Conservation (phyloP, 805 yeast species). For the Brettanomyces nanus region DNA sequence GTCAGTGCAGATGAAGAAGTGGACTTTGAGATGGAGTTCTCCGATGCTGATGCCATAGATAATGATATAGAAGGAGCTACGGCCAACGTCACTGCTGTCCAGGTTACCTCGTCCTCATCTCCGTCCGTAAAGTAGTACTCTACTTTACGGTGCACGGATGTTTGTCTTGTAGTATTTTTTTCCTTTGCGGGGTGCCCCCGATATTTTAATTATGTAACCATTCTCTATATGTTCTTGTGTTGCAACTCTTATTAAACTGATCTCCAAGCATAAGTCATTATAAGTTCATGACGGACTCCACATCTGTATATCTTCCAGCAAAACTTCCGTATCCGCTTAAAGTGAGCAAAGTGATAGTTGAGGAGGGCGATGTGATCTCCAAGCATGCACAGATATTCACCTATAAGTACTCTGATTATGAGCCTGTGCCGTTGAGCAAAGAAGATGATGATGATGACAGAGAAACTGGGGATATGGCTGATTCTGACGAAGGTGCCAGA, state of each 20-base stretch:
- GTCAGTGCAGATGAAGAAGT: slow-evolving; percentile 20
- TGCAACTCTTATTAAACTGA: no score
- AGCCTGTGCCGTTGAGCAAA: slow-evolving; percentile 44
- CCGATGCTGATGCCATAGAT: slow-evolving; percentile 12
- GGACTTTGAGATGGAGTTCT: slow-evolving; percentile 25
- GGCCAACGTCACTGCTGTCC: no score
- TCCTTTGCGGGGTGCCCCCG: no score
- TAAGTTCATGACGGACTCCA: slow-evolving; percentile 28
- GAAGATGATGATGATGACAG: slow-evolving; percentile 21
- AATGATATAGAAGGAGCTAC: slow-evolving; percentile 1
- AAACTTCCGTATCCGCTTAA: slow-evolving; percentile 64
- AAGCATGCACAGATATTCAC: slow-evolving; percentile 49
- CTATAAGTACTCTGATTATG: slow-evolving; percentile 62
- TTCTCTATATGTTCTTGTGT: no score
- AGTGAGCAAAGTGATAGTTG: slow-evolving; percentile 40
- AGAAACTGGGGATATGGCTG: background rate
- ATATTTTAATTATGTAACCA: no score
- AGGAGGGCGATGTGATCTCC: slow-evolving; percentile 36
- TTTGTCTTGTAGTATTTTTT: no score
- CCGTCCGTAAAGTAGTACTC: no score
- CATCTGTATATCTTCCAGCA: slow-evolving; percentile 49
- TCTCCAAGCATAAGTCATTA: no score
- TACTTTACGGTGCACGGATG: no score
- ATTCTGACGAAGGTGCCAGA: slow-evolving; percentile 31
- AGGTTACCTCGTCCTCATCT: no score